Evolutionary conservation across 2,329 filamentous ascomycete species (phyloP).

Genomic region (Esteya vermicola): DNA sequence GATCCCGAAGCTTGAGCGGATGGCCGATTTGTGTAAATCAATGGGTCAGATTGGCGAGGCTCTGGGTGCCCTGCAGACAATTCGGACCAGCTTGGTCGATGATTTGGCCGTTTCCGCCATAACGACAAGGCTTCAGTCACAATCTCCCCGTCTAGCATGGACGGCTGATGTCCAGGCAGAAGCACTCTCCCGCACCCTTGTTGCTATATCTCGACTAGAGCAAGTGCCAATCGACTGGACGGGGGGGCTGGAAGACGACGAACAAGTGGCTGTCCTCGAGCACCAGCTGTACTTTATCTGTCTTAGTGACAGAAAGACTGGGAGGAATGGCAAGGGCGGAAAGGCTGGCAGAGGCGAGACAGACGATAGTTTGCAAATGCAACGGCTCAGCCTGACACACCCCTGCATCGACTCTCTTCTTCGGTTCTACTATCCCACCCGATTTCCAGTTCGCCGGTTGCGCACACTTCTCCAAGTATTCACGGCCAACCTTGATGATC

Average conservation of each 20-base stretch:
- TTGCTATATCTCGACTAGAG: slow-evolving; percentile 44
- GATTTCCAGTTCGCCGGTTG: slow-evolving; percentile 37
- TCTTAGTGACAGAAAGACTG: too few species aligned
- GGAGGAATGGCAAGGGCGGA: slow-evolving; percentile 12
- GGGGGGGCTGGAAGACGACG: slow-evolving; percentile 32
- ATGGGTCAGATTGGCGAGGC: slow-evolving; percentile 41
- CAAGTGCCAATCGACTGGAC: slow-evolving; percentile 42
- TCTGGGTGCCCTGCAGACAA: slow-evolving; percentile 39
- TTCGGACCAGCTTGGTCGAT: slow-evolving; percentile 48
- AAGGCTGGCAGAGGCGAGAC: too few species aligned
- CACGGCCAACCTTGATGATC: slow-evolving; percentile 31
- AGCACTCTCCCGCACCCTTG: slow-evolving; percentile 43
- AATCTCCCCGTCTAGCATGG: slow-evolving; percentile 40
- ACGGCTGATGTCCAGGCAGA: slow-evolving; percentile 31
- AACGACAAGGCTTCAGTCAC: slow-evolving; percentile 30
- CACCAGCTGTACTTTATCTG: slow-evolving; percentile 40
- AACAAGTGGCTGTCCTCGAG: slow-evolving; percentile 44
- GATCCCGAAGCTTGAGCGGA: slow-evolving; percentile 49
- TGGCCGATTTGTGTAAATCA: slow-evolving; percentile 45
- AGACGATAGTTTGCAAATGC: too few species aligned
- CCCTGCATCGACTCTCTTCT: slow-evolving; percentile 31
- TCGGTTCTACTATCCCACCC: slow-evolving; percentile 32
- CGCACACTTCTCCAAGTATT: slow-evolving; percentile 36
- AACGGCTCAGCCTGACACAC: slow-evolving; percentile 27
- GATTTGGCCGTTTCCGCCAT: slow-evolving; percentile 41